Evolutionary conservation across 805 yeast species (phyloP).

Genomic region (Saccharomycopsis olivae): DNA sequence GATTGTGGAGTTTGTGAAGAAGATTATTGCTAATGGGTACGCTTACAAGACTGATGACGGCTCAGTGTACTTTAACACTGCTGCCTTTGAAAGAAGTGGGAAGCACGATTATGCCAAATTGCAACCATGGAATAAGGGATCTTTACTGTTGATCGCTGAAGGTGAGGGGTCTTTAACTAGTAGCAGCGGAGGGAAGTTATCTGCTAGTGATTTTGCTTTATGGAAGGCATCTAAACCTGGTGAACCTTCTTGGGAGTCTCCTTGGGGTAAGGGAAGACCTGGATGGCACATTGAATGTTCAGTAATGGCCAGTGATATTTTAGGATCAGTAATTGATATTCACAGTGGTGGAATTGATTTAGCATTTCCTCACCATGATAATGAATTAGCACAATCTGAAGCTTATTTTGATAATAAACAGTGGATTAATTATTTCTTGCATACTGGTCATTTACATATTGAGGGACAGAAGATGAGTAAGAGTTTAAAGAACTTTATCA

Average conservation of each 20-base stretch:
- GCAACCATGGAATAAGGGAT: conserved; percentile 97
- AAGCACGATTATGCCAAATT: conserved; percentile 86
- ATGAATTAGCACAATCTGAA: conserved; percentile 94
- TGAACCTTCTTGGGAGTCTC: conserved; percentile 91
- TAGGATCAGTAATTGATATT: conserved; percentile 79
- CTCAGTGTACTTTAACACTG: conserved; percentile 92
- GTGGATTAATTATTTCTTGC: conserved; percentile 96
- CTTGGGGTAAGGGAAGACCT: conserved; percentile 97
- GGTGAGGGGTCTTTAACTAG: conserved; percentile 68
- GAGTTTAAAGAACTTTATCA: conserved; percentile 87
- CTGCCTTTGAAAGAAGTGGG: conserved; percentile 58
- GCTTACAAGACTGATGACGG: conserved; percentile 83
- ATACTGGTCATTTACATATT: conserved; percentile 94
- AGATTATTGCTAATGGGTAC: conserved; percentile 68
- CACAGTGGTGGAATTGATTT: conserved; percentile 96
- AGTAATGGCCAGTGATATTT: conserved; percentile 90
- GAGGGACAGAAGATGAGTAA: conserved; percentile 99
- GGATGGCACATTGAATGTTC: conserved; percentile 99
- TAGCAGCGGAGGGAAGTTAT: conserved; percentile 49
- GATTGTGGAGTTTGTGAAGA: conserved; percentile 67
- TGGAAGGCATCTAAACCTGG: conserved; percentile 98
- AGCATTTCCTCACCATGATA: conserved; percentile 98
- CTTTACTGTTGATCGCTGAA: conserved; percentile 73
- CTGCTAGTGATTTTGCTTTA: conserved; percentile 81
- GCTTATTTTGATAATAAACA: conserved; percentile 82